Conservation (phyloP, 2,329 filamentous ascomycete species). For the Fusarium ambrosium region DNA sequence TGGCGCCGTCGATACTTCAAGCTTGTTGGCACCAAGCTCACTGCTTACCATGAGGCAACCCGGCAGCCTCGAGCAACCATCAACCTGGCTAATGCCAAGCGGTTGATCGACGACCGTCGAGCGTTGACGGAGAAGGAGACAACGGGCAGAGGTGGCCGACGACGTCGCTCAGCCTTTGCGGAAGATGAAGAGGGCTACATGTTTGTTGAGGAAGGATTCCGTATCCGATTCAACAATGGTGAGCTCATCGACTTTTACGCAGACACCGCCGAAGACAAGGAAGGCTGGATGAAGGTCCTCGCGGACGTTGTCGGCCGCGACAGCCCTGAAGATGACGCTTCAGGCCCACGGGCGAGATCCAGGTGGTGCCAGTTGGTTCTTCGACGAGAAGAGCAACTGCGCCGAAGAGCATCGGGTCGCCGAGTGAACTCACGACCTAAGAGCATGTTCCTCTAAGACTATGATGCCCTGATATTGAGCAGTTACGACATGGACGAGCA, state of each 20-base stretch:
- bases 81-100: constrained; percentile 92
- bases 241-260: constrained; percentile 99
- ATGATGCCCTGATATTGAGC: constrained; percentile 12
- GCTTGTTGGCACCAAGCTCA: constrained; percentile 89
- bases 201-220: constrained; percentile 99
- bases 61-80: constrained; percentile 96
- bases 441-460: constrained; percentile 65
- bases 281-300: constrained; percentile 93
- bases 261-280: constrained; percentile 88
- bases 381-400: constrained; percentile 72
- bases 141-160: constrained; percentile 79
- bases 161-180: constrained; percentile 94
- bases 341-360: constrained; percentile 60
- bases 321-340: constrained; percentile 61
- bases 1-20: constrained; percentile 99
- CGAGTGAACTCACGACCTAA: constrained; percentile 70
- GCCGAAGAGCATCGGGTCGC: constrained; percentile 65
- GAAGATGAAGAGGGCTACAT: constrained; percentile 99
- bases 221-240: constrained; percentile 97
- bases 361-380: constrained; percentile 79
- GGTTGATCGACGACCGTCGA: constrained; percentile 92
- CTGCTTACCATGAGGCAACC: constrained; percentile 95
- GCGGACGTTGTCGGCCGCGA: constrained; percentile 76
- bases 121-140: constrained; percentile 87
- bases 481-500: constrained; percentile 29